phyloP scores from a whole-genome alignment of 2,329 filamentous ascomycete genomes.

The Colletotrichum neosansevieriae region DNA sequence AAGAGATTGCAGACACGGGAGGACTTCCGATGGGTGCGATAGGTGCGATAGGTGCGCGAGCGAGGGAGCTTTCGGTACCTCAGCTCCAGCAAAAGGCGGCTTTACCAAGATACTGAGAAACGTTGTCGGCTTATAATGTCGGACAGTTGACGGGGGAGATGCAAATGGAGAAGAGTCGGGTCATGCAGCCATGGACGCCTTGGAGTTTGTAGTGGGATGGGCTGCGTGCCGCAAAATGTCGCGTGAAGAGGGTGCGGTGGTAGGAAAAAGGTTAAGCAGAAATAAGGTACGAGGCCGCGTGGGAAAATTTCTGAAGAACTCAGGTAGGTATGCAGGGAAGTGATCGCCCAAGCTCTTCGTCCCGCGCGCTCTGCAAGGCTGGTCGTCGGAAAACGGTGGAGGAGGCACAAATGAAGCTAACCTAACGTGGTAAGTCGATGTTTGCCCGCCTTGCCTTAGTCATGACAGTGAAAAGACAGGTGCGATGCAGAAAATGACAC shows the following conservation, averaged over 20 bases:
- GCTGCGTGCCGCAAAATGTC: conserved; percentile 17
- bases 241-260: conserved; percentile 23
- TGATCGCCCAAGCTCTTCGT: not conserved
- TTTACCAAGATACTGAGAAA: conserved; percentile 8
- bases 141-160: not conserved
- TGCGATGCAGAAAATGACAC: not conserved
- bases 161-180: conserved; percentile 1
- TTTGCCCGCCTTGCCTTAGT: too few species aligned
- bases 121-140: not conserved
- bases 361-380: conserved; percentile 6
- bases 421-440: not conserved
- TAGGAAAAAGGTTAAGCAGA: conserved; percentile 6
- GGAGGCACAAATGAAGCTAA: conserved; percentile 12
- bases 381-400: conserved; percentile 10
- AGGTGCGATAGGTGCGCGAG: not conserved
- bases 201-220: not conserved
- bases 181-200: conserved; percentile 20
- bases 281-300: conserved; percentile 16
- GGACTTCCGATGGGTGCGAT: conserved; percentile 17
- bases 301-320: conserved; percentile 23
- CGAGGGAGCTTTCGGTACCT: conserved; percentile 10
- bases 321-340: conserved; percentile 11
- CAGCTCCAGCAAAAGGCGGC: not conserved
- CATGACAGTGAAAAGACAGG: not conserved
- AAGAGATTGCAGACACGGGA: conserved; percentile 19